Evolutionary conservation across 495 filamentous ascomycete genomes (phyloP).

Genomic region (Bathelium albidoporum): DNA sequence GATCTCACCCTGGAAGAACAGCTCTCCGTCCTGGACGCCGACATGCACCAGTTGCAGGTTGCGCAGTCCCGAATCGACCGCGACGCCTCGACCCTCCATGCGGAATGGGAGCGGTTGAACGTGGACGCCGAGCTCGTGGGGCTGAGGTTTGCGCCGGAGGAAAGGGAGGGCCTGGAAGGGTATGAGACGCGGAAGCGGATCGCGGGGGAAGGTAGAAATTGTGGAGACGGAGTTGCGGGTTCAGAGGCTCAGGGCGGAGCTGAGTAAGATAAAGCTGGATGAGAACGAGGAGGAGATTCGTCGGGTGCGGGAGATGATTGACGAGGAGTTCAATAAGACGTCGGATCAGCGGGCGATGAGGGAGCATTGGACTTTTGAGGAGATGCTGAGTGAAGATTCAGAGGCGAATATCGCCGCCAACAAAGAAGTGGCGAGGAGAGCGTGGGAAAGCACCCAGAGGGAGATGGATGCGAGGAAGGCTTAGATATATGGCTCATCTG

Average conservation of each 20-base stretch:
- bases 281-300: slow-evolving; percentile 1
- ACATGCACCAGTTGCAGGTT: background rate
- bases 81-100: background rate
- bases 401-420: background rate
- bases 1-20: background rate
- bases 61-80: background rate
- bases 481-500: background rate
- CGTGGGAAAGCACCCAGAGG: background rate
- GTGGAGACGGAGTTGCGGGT: background rate
- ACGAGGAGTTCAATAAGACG: background rate
- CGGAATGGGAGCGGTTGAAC: background rate
- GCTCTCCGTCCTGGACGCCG: background rate
- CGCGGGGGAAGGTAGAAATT: background rate
- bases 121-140: background rate
- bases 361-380: background rate
- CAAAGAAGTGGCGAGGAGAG: background rate
- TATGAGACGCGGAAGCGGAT: background rate
- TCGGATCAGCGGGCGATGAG: background rate
- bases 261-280: background rate
- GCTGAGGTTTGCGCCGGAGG: background rate
- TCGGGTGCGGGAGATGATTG: background rate
- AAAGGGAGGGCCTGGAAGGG: background rate
- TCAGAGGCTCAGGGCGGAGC: background rate
- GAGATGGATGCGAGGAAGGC: background rate
- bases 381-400: background rate